A percentile compares a stretch with the other conserved stretches of the same genome.
Evolutionary conservation across 2,329 filamentous ascomycete genomes (phyloP).

Genomic region (Clathrospora elynae): DNA sequence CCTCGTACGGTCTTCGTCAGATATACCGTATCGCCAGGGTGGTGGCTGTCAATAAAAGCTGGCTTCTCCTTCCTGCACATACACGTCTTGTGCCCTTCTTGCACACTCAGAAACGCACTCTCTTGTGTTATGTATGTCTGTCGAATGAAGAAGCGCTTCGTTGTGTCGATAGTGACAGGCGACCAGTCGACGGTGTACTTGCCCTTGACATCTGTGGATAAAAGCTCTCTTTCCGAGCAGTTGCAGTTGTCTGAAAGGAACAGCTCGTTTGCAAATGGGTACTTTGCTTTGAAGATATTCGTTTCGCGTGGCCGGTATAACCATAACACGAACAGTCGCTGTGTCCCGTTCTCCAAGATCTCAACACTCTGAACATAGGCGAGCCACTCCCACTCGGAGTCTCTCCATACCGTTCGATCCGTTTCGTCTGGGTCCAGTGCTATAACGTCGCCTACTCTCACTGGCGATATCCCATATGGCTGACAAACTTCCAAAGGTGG

Average conservation of each 20-base stretch:
- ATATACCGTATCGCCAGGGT: conserved; percentile 66
- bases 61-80: conserved; percentile 40
- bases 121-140: conserved; percentile 68
- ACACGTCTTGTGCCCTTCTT: conserved; percentile 62
- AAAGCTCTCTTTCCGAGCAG: conserved; percentile 61
- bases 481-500: not conserved
- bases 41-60: conserved; percentile 42
- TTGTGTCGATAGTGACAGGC: conserved; percentile 56
- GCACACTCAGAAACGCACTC: conserved; percentile 66
- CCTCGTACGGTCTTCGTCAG: conserved; percentile 38
- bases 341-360: conserved; percentile 39
- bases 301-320: conserved; percentile 75
- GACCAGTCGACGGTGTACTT: conserved; percentile 64
- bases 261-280: conserved; percentile 73
- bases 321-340: conserved; percentile 70
- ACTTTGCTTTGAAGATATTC: conserved; percentile 68
- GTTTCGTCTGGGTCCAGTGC: conserved; percentile 53
- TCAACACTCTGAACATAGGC: conserved; percentile 66
- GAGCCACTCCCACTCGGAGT: conserved; percentile 65
- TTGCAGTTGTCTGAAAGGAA: conserved; percentile 80
- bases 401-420: conserved; percentile 61
- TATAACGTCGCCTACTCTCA: conserved; percentile 58
- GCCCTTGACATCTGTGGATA: conserved; percentile 61
- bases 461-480: conserved; percentile 14
- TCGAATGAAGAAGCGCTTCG: conserved; percentile 65